Evolutionary conservation across 139 green algal species (phyloP).

Genomic region (Tetraselmis chui): DNA sequence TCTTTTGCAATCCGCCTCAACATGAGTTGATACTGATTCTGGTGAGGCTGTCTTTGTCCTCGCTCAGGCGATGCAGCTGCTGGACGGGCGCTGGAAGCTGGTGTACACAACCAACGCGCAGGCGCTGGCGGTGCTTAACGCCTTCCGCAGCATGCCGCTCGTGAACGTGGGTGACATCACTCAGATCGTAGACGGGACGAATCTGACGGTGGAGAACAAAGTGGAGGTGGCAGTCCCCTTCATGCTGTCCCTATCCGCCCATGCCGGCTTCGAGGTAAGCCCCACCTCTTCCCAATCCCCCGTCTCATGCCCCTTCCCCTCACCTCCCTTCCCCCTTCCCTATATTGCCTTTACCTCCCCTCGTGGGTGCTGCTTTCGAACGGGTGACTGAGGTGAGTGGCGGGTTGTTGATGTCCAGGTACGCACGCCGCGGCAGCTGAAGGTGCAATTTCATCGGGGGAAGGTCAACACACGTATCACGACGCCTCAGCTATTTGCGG

Average conservation of each 20-base stretch:
- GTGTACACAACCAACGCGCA: conserved; percentile 56
- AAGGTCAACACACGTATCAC: conserved; percentile 31
- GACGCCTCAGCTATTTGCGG: conserved; percentile 30
- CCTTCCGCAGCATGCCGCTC: conserved; percentile 39
- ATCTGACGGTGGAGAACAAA: conserved; percentile 7
- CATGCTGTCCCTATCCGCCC: background rate
- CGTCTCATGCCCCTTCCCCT: background rate
- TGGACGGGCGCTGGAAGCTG: conserved; percentile 47
- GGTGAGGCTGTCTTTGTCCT: too few relatives aligned
- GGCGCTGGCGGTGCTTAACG: conserved; percentile 46
- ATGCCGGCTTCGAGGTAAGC: background rate
- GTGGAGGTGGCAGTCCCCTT: background rate
- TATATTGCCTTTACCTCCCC: too few relatives aligned
- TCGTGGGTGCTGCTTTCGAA: too few relatives aligned
- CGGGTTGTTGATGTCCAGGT: too few relatives aligned
- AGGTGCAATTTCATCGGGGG: conserved; percentile 28
- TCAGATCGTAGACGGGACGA: conserved; percentile 25
- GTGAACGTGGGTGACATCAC: conserved; percentile 57
- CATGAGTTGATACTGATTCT: too few relatives aligned
- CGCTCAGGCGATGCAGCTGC: conserved; percentile 18
- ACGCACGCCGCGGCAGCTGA: conserved; percentile 29
- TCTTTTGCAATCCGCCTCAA: too few relatives aligned
- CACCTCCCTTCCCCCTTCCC: too few relatives aligned
- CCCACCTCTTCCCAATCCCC: background rate
- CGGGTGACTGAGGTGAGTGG: too few relatives aligned